phyloP scores from a whole-genome alignment of 352 stramenopile genomes.

The Phytophthora sojae region DNA sequence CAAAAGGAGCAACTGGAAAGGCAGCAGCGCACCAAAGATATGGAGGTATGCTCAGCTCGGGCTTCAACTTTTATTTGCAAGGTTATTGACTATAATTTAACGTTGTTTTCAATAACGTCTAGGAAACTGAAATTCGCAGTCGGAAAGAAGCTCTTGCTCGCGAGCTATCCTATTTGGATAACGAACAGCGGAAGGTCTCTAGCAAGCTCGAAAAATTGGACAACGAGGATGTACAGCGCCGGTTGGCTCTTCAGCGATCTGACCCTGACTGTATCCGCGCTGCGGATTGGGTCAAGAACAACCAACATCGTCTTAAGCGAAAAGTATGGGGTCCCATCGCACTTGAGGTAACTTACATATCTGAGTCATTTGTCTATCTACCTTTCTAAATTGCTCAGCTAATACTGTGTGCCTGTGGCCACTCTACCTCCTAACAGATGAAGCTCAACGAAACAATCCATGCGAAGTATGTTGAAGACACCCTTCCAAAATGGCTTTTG shows the following conservation, averaged over 20 bases:
- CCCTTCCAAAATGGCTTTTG: constrained; percentile 82
- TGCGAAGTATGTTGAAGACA: constrained; percentile 88
- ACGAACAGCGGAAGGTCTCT: constrained; percentile 57
- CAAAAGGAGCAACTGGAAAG: constrained; percentile 73
- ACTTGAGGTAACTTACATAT: constrained; percentile 55
- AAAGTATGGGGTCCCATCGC: constrained; percentile 87
- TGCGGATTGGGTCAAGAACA: constrained; percentile 80
- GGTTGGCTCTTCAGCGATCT: constrained; percentile 57
- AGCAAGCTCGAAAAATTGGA: constrained; percentile 73
- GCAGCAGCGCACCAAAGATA: constrained; percentile 71
- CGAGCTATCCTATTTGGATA: constrained; percentile 56
- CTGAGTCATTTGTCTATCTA: not conserved
- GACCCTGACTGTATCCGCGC: constrained; percentile 81
- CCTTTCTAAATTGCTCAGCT: not conserved
- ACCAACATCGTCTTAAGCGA: constrained; percentile 68
- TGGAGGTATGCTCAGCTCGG: constrained; percentile 51
- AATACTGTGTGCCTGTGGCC: not conserved
- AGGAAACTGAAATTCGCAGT: constrained; percentile 79
- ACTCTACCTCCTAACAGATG: constrained; percentile 46
- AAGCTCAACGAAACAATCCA: constrained; percentile 82
- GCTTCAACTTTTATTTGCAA: too few species aligned
- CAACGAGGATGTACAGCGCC: constrained; percentile 80
- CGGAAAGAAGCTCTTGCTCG: constrained; percentile 65
- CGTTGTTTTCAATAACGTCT: constrained; percentile 4
- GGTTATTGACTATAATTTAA: not conserved